A percentile compares a stretch with the other conserved stretches of the same genome.
These are phyloP conservation scores for Solanum sejunctum DNA, from an alignment of 257 asterid species.

Conservation along the genomic window DNA sequence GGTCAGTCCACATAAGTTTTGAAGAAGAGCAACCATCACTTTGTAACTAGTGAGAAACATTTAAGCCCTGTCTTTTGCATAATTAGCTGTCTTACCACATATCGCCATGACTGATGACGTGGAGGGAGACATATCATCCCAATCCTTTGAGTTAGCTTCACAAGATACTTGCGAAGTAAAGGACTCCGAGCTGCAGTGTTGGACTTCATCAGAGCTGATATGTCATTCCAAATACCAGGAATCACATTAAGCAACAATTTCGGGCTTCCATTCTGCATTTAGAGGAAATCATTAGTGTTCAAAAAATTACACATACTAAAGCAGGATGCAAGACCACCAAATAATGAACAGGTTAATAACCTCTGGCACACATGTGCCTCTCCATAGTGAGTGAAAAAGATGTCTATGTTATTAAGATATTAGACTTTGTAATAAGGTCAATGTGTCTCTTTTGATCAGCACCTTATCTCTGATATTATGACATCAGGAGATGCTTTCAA, in stretches of 20 bases:
- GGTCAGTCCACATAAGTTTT: background rate
- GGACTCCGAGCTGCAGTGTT: slow-evolving; percentile 69
- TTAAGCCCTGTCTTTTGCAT: background rate
- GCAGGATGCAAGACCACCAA: background rate
- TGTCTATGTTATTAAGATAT: background rate
- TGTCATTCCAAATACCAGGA: slow-evolving; percentile 63
- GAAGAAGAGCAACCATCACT: background rate
- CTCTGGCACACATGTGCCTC: background rate
- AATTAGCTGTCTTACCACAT: slow-evolving; percentile 53
- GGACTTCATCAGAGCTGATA: slow-evolving; percentile 56
- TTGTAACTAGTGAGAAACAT: background rate
- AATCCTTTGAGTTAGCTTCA: slow-evolving; percentile 81
- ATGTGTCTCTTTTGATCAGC: background rate
- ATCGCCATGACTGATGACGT: slow-evolving; percentile 73
- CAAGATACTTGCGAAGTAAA: slow-evolving; percentile 82
- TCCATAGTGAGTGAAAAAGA: background rate
- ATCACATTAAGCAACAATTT: slow-evolving; percentile 48
- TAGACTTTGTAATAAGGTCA: background rate
- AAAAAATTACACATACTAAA: background rate
- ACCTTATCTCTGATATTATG: background rate
- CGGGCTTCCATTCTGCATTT: slow-evolving; percentile 69
- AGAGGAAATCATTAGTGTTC: background rate
- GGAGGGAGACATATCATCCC: slow-evolving; percentile 78
- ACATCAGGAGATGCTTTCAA: background rate
- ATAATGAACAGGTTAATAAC: background rate